Percentiles rank a stretch among this genome's conserved stretches.
Evolutionary conservation across 73 alveolate genomes (phyloP).

Genomic region (Uronychia binucleata): DNA sequence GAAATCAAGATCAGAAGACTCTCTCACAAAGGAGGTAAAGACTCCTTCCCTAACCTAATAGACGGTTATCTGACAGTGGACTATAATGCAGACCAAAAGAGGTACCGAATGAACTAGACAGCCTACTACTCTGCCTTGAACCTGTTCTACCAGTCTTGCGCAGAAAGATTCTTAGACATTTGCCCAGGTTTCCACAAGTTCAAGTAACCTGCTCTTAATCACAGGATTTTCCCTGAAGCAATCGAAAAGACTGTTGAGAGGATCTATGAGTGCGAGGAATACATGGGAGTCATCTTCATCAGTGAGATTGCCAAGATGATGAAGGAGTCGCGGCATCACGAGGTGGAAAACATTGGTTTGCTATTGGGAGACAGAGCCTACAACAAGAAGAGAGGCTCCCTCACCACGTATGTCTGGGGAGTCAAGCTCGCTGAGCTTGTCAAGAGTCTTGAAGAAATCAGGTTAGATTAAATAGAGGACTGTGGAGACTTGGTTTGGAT

Average conservation of each 20-base stretch:
- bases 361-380: not conserved
- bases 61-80: not conserved
- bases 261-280: slow-evolving; percentile 48
- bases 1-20: slow-evolving; percentile 37
- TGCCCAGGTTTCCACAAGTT: slow-evolving; percentile 40
- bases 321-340: slow-evolving; percentile 11
- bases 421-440: slow-evolving; percentile 14
- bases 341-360: not conserved
- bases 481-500: not conserved
- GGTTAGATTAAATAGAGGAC: not conserved
- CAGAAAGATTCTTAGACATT: slow-evolving; percentile 14
- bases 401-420: slow-evolving; percentile 57
- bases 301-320: slow-evolving; percentile 32
- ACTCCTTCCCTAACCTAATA: not conserved
- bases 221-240: not conserved
- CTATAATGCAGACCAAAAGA: not conserved
- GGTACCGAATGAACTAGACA: not conserved
- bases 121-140: slow-evolving; percentile 24
- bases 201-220: slow-evolving; percentile 22
- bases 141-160: slow-evolving; percentile 30
- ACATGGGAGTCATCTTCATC: slow-evolving; percentile 39
- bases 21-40: slow-evolving; percentile 36
- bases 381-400: slow-evolving; percentile 5
- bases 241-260: slow-evolving; percentile 6
- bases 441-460: slow-evolving; percentile 23